Evolutionary conservation across 2,329 filamentous ascomycete species (phyloP).

Genomic region (Paecilomyces formosus): DNA sequence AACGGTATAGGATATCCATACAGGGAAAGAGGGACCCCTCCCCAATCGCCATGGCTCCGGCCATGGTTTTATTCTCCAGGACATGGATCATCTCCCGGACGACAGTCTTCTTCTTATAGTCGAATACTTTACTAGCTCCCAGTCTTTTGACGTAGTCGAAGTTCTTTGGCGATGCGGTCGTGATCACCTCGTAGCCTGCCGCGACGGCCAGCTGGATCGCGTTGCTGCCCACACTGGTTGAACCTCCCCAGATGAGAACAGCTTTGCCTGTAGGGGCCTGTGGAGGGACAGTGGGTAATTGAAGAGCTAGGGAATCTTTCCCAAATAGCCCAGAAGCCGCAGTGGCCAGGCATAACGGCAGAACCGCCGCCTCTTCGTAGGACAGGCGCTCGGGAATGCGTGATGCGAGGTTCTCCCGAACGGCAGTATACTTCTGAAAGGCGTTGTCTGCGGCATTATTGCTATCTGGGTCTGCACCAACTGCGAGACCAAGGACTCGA

Average conservation of each 20-base stretch:
- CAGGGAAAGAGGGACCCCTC: background rate
- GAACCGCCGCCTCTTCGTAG: conserved; percentile 21
- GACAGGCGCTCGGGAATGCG: conserved; percentile 19
- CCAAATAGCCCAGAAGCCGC: conserved; percentile 21
- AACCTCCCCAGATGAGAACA: conserved; percentile 16
- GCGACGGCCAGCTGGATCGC: background rate
- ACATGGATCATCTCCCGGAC: background rate
- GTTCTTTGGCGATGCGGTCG: conserved; percentile 24
- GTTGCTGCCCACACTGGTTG: background rate
- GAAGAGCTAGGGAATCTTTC: conserved; percentile 14
- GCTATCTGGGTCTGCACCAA: conserved; percentile 5
- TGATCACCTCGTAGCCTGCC: conserved; percentile 16
- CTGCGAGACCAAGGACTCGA: conserved; percentile 20
- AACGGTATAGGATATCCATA: conserved; percentile 5
- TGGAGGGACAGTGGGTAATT: conserved; percentile 4
- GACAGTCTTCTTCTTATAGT: background rate
- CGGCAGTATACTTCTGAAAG: conserved; percentile 25
- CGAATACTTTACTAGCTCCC: conserved; percentile 14
- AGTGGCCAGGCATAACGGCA: conserved; percentile 25
- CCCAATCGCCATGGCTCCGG: background rate
- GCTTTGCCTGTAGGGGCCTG: conserved; percentile 18
- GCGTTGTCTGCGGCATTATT: conserved; percentile 11
- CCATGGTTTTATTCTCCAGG: background rate
- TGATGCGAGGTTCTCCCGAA: conserved; percentile 11
- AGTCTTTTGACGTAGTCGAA: conserved; percentile 19